phyloP scores from a whole-genome alignment of 768 basidiomycete genomes.

The Russula sp. region DNA sequence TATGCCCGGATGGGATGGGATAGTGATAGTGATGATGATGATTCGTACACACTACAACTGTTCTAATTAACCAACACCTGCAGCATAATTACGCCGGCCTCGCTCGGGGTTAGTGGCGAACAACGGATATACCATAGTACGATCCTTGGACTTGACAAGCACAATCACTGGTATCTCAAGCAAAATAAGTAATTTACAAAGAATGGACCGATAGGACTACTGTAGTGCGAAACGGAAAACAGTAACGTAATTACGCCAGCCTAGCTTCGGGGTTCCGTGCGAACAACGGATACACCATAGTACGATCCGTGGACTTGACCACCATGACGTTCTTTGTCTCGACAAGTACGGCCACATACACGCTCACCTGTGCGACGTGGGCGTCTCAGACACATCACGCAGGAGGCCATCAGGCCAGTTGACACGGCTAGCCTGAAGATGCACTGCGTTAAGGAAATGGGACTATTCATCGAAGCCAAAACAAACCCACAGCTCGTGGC shows the following conservation, averaged over 20 bases:
- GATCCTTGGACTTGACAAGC: too few species aligned
- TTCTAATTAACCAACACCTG: too few species aligned
- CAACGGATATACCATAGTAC: conserved; percentile 8
- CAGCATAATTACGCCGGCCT: background rate
- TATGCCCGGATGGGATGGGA: too few species aligned
- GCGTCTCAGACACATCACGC: conserved; percentile 16
- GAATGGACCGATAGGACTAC: background rate
- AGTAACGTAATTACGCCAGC: background rate
- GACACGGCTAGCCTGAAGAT: conserved; percentile 18
- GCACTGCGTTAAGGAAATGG: background rate
- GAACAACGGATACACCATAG: conserved; percentile 6
- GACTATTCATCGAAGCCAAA: background rate
- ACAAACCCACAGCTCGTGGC: conserved; percentile 20
- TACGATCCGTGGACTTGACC: background rate
- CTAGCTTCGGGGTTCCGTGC: conserved; percentile 3
- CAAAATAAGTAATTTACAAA: background rate
- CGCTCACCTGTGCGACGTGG: conserved; percentile 12
- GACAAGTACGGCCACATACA: conserved; percentile 16
- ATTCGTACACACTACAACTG: too few species aligned
- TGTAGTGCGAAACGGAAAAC: background rate
- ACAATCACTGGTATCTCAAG: background rate
- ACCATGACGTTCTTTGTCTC: conserved; percentile 1
- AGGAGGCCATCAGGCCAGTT: conserved; percentile 14
- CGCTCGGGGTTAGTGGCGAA: conserved; percentile 1
- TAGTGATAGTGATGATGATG: too few species aligned